Percentiles rank a stretch among this genome's conserved stretches.
Conservation (phyloP, 306 rosid species). For the Carpinus fangiana region DNA sequence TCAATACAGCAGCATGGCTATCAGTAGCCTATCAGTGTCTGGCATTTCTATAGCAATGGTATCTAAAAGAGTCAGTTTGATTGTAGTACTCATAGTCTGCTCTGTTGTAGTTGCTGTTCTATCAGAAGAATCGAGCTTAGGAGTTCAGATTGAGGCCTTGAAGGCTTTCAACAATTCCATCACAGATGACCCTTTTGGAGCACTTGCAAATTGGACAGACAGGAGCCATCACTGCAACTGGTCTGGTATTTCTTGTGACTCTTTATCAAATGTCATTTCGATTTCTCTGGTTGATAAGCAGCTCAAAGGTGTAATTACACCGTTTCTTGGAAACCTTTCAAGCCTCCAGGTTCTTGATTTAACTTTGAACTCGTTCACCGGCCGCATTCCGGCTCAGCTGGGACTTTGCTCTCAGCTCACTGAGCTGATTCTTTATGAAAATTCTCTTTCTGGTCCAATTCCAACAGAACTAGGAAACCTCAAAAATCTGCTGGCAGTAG, state of each 20-base stretch:
- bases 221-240: conserved; percentile 64
- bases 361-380: conserved; percentile 60
- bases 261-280: conserved; percentile 48
- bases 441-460: conserved; percentile 63
- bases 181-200: conserved; percentile 51
- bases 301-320: conserved; percentile 72
- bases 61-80: conserved; percentile 42
- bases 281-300: conserved; percentile 46
- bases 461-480: conserved; percentile 65
- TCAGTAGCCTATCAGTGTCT: not conserved
- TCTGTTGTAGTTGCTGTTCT: not conserved
- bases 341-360: conserved; percentile 81
- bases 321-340: conserved; percentile 75
- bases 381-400: conserved; percentile 60
- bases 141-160: conserved; percentile 64
- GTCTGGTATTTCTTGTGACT: conserved; percentile 69
- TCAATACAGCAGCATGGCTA: conserved; percentile 6
- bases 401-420: conserved; percentile 64
- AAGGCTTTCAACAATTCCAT: conserved; percentile 65
- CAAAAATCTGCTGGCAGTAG: conserved; percentile 42
- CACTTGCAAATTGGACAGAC: conserved; percentile 59
- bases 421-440: conserved; percentile 41
- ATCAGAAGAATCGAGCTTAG: conserved; percentile 39
- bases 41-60: conserved; percentile 32
- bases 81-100: conserved; percentile 28